These are phyloP conservation scores for Hypoxylon fuscum DNA, from an alignment of 495 filamentous ascomycete species.

Conservation along the genomic window DNA sequence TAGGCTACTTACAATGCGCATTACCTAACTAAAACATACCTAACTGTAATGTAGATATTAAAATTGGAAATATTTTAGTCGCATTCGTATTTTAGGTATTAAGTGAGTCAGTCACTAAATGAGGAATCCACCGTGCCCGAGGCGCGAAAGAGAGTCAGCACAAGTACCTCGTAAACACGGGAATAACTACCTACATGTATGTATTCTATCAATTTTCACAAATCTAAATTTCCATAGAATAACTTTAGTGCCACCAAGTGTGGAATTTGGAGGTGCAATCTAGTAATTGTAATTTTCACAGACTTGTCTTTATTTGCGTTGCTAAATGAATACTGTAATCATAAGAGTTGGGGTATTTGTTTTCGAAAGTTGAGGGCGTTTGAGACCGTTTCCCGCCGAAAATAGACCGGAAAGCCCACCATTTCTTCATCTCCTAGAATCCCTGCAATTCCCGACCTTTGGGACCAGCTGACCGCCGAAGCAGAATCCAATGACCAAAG, in stretches of 20 bases:
- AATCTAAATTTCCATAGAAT: conserved; percentile 16
- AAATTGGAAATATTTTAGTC: background rate
- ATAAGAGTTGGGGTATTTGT: conserved; percentile 22
- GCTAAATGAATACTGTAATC: conserved; percentile 9
- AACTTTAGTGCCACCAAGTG: too few species aligned
- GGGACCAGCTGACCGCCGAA: conserved; percentile 34
- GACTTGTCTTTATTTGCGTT: conserved; percentile 3
- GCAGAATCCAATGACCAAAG: conserved; percentile 11
- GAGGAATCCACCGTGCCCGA: conserved; percentile 5
- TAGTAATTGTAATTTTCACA: conserved; percentile 27
- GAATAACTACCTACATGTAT: too few species aligned
- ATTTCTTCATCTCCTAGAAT: conserved; percentile 21
- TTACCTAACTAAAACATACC: background rate
- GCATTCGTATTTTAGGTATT: conserved; percentile 23
- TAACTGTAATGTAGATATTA: background rate
- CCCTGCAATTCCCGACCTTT: conserved; percentile 44
- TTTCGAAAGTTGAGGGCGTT: background rate
- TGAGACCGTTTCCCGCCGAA: conserved; percentile 32
- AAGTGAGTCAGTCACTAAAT: conserved; percentile 20
- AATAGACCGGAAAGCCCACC: conserved; percentile 37
- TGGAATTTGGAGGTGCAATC: too few species aligned
- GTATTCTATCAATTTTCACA: background rate
- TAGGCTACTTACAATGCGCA: too few species aligned
- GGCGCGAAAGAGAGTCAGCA: too few species aligned
- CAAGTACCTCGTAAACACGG: too few species aligned